Percentiles rank a stretch among this genome's conserved stretches.
Evolutionary conservation across 352 stramenopile species (phyloP).

Genomic region (Pythium coloratum): DNA sequence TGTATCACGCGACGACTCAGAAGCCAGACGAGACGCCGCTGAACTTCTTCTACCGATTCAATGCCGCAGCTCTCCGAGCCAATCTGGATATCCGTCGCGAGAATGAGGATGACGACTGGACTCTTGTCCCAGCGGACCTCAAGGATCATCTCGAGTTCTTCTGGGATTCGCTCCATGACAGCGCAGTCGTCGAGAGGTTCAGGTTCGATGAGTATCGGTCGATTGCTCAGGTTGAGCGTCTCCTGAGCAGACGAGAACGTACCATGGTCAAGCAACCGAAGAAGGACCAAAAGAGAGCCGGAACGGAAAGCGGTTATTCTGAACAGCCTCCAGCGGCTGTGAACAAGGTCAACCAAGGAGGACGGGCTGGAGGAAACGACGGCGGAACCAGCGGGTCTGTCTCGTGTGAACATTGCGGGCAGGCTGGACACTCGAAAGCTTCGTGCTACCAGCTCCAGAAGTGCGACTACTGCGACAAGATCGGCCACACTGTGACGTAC

Average conservation of each 20-base stretch:
- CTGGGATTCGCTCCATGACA: constrained; percentile 6
- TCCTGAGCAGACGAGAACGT: background rate
- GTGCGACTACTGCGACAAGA: constrained; percentile 7
- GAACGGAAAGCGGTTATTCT: background rate
- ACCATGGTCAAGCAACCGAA: background rate
- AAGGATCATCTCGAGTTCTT: constrained; percentile 9
- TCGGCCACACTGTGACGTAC: background rate
- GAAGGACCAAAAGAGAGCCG: background rate
- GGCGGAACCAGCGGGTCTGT: background rate
- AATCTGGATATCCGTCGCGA: background rate
- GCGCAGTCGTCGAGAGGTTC: background rate
- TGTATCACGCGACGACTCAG: constrained; percentile 12
- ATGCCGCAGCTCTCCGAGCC: background rate
- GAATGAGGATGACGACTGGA: background rate
- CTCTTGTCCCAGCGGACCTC: background rate
- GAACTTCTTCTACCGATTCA: constrained; percentile 18
- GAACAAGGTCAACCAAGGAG: background rate
- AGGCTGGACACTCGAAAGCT: background rate
- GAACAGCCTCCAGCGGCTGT: background rate
- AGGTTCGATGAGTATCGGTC: background rate
- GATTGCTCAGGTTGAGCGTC: background rate
- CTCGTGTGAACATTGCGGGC: constrained; percentile 1
- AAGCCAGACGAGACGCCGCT: constrained; percentile 5
- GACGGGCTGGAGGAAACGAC: background rate
- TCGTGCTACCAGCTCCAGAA: background rate